Conservation (phyloP, 768 basidiomycete species). For the Udeniomyces megalosporus region DNA sequence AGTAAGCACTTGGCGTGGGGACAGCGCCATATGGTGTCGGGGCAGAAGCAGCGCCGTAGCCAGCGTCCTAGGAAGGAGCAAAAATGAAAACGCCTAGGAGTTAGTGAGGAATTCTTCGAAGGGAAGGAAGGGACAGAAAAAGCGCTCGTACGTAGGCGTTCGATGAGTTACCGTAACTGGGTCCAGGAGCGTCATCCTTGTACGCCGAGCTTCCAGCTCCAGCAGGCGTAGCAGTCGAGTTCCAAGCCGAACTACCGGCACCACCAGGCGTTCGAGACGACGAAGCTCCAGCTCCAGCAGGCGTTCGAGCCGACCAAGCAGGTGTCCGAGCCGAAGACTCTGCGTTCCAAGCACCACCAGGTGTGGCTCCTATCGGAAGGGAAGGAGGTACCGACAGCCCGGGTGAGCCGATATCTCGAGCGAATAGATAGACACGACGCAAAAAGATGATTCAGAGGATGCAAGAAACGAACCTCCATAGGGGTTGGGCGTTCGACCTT, state of each 20-base stretch:
- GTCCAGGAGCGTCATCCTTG: neutral
- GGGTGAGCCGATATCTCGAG: no score
- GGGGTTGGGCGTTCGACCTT: constrained; percentile 34
- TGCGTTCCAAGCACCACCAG: constrained; percentile 34
- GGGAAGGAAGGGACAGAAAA: no score
- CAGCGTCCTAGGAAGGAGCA: constrained; percentile 19
- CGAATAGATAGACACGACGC: neutral
- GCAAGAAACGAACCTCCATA: constrained; percentile 35
- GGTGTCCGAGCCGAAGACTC: constrained; percentile 13
- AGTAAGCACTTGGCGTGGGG: constrained; percentile 31
- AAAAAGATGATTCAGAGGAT: neutral
- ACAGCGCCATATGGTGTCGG: constrained; percentile 38
- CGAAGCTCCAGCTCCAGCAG: constrained; percentile 4
- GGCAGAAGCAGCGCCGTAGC: constrained; percentile 32
- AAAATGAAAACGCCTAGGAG: constrained; percentile 19
- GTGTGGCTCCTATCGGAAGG: neutral
- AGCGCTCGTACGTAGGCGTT: neutral
- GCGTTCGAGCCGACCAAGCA: constrained; percentile 8
- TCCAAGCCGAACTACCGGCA: constrained; percentile 6
- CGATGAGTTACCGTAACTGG: neutral
- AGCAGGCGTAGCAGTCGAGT: constrained; percentile 2
- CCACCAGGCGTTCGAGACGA: constrained; percentile 38
- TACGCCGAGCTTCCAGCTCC: constrained; percentile 14
- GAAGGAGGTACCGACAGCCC: no score
- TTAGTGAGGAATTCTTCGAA: no score